These are phyloP conservation scores for Trichaptum fuscoviolaceum DNA, from an alignment of 768 basidiomycete genomes.

Conservation along the genomic window DNA sequence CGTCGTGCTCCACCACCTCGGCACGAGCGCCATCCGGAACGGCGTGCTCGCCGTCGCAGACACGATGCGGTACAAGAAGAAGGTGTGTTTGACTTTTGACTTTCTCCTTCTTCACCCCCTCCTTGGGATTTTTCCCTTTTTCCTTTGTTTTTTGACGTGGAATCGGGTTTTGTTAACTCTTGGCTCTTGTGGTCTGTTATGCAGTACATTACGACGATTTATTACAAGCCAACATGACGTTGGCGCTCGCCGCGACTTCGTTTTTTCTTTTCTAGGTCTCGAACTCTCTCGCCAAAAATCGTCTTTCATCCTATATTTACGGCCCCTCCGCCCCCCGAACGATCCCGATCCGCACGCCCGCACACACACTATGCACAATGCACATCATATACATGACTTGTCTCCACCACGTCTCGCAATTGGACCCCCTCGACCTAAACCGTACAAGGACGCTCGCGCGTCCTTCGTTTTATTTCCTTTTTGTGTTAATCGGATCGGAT, in stretches of 20 bases:
- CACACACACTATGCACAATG: neutral
- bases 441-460: too few species aligned
- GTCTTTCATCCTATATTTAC: neutral
- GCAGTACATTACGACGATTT: constrained; percentile 4
- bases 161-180: neutral
- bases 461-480: too few species aligned
- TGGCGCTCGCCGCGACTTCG: neutral
- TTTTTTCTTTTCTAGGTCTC: neutral
- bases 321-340: neutral
- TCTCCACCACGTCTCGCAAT: too few species aligned
- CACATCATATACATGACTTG: neutral
- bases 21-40: constrained; percentile 92
- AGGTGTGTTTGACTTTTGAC: constrained; percentile 47
- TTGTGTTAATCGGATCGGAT: too few species aligned
- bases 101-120: too few species aligned
- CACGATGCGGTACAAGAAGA: constrained; percentile 87
- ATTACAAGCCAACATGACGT: constrained; percentile 4
- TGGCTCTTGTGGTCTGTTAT: neutral
- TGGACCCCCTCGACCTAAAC: too few species aligned
- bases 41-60: constrained; percentile 90
- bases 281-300: neutral
- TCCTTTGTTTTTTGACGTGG: neutral
- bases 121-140: neutral
- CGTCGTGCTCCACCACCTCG: constrained; percentile 90
- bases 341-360: neutral